A percentile compares a stretch with the other conserved stretches of the same genome.
Conservation (phyloP, 441 rosid species). For the Melastoma candidum region DNA sequence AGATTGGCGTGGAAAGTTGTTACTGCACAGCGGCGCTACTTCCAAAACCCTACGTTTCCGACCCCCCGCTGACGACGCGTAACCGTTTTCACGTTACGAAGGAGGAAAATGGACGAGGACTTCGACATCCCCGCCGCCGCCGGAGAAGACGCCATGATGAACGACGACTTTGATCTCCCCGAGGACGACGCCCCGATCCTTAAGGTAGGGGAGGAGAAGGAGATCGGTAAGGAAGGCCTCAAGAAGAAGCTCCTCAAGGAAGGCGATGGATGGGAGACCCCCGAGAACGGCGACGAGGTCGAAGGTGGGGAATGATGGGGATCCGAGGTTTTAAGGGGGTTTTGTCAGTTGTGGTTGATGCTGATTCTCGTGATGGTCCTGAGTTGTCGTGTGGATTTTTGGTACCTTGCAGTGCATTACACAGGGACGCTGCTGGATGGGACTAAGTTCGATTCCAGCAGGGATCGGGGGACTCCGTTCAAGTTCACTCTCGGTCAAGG, state of each 20-base stretch:
- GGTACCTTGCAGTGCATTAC: conserved; percentile 34
- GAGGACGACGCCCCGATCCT: conserved; percentile 18
- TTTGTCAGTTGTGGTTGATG: neutral
- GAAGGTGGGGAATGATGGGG: conserved; percentile 36
- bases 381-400: neutral
- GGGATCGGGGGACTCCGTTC: conserved; percentile 31
- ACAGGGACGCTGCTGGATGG: conserved; percentile 44
- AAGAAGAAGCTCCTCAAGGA: conserved; percentile 67
- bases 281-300: conserved; percentile 59
- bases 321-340: neutral
- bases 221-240: conserved; percentile 51
- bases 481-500: conserved; percentile 42
- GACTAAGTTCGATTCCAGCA: conserved; percentile 33
- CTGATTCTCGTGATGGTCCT: neutral
- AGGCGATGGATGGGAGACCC: conserved; percentile 66
- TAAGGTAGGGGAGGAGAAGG: conserved; percentile 63
- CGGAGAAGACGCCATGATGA: conserved; percentile 10
- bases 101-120: conserved; percentile 42
- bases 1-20: too few relatives aligned
- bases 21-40: too few relatives aligned
- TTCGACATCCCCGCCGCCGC: conserved; percentile 39
- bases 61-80: too few relatives aligned
- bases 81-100: too few relatives aligned
- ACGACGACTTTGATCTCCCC: conserved; percentile 18
- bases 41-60: too few relatives aligned